These are phyloP conservation scores for Leptosphaerulina australis DNA, from an alignment of 2,329 filamentous ascomycete species.

Conservation along the genomic window DNA sequence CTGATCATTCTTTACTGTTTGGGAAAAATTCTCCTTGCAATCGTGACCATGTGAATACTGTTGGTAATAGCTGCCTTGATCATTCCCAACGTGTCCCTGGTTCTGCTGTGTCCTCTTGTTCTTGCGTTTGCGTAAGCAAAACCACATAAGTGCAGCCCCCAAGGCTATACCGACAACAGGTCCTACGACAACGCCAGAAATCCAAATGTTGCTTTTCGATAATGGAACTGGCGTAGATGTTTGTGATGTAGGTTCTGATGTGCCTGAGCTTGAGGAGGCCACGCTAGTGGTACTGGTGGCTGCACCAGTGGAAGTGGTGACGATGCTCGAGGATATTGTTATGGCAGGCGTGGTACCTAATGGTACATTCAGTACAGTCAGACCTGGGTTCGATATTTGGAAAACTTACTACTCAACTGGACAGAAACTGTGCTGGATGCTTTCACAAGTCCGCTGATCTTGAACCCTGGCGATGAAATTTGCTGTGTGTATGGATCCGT, in stretches of 20 bases:
- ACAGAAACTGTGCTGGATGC: conserved; percentile 10
- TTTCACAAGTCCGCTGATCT: conserved; percentile 18
- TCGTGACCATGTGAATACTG: conserved; percentile 4
- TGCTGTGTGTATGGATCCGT: conserved; percentile 14
- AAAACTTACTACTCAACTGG: conserved; percentile 18
- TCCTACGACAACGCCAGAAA: conserved; percentile 21
- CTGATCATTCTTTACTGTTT: conserved; percentile 4
- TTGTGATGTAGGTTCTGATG: conserved; percentile 2
- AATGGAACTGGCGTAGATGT: conserved; percentile 1
- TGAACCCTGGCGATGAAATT: conserved; percentile 23
- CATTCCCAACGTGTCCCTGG: not conserved
- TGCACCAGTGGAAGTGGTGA: conserved; percentile 3
- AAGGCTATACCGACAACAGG: conserved; percentile 19
- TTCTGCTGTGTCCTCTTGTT: conserved; percentile 11
- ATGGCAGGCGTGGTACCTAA: conserved; percentile 11
- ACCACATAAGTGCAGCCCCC: conserved; percentile 21
- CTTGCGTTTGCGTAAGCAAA: conserved; percentile 12
- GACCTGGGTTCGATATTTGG: not conserved
- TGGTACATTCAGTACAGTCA: conserved; percentile 5
- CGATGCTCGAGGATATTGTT: conserved; percentile 10
- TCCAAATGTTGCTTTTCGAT: conserved; percentile 20
- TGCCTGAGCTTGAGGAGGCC: conserved; percentile 1
- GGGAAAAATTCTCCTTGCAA: conserved; percentile 7
- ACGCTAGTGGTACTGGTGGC: conserved; percentile 3
- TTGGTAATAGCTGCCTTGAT: not conserved